Percentiles rank a stretch among this genome's conserved stretches.
These are phyloP conservation scores for Aspergillus unguis DNA, from an alignment of 2,329 filamentous ascomycete species.

Conservation along the genomic window DNA sequence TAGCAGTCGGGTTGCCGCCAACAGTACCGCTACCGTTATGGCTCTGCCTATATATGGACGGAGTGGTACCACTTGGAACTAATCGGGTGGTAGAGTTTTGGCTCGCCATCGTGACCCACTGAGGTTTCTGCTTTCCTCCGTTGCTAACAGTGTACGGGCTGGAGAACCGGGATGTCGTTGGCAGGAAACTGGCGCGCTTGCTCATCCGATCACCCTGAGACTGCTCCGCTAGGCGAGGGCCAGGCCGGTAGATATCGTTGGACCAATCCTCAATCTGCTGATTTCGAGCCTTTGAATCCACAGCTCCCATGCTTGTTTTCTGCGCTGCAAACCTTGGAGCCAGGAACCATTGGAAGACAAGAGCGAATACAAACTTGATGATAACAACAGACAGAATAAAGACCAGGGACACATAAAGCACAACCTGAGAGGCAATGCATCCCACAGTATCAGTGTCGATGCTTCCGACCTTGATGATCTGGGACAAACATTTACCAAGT, in stretches of 20 bases:
- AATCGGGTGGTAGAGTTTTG: constrained; percentile 74
- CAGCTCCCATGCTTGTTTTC: constrained; percentile 78
- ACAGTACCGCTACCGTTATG: constrained; percentile 57
- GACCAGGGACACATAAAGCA: constrained; percentile 86
- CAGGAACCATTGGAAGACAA: constrained; percentile 96
- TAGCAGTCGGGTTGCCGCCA: constrained; percentile 43
- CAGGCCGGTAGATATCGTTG: constrained; percentile 93
- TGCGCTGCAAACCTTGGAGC: constrained; percentile 77
- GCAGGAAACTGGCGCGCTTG: constrained; percentile 85
- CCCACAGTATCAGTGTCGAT: constrained; percentile 95
- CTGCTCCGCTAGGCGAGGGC: constrained; percentile 74
- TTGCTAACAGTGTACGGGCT: constrained; percentile 79
- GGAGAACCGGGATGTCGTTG: constrained; percentile 91
- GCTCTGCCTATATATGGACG: constrained; percentile 65
- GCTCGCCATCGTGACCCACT: constrained; percentile 91
- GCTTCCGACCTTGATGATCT: constrained; percentile 93
- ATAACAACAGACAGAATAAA: constrained; percentile 88
- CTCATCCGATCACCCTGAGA: constrained; percentile 67
- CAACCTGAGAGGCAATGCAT: constrained; percentile 95
- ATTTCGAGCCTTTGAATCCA: constrained; percentile 75
- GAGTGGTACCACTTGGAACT: constrained; percentile 48
- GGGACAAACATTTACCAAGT: constrained; percentile 79
- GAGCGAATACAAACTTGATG: constrained; percentile 80
- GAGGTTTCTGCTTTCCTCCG: constrained; percentile 49
- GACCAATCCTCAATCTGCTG: constrained; percentile 97